Percentiles rank a stretch among this genome's conserved stretches.
Conservation (phyloP, 106 monocot species). For the Alisma plantagoaquatica region DNA sequence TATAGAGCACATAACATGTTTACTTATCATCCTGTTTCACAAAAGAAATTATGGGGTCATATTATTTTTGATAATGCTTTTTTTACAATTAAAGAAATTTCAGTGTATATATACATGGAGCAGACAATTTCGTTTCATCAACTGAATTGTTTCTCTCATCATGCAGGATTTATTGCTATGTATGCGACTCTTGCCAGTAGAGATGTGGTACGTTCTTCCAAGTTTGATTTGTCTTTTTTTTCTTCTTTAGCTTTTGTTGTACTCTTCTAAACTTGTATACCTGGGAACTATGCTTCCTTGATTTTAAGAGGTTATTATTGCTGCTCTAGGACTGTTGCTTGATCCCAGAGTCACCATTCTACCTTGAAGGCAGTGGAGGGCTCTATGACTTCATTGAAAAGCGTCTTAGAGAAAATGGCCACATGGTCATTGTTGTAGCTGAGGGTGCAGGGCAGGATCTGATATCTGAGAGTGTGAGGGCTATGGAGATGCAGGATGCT, state of each 20-base stretch:
- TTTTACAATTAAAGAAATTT: not conserved
- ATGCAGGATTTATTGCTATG: conserved; percentile 27
- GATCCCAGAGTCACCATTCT: conserved; percentile 31
- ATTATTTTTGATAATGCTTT: too few relatives aligned
- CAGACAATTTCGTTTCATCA: not conserved
- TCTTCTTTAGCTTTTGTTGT: not conserved
- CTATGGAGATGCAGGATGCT: conserved; percentile 50
- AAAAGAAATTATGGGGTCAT: too few relatives aligned
- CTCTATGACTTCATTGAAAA: conserved; percentile 23
- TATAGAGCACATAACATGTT: too few relatives aligned
- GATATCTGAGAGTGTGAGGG: conserved; percentile 57
- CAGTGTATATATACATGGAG: not conserved
- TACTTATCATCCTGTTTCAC: too few relatives aligned
- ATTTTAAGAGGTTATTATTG: not conserved
- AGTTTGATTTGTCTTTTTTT: not conserved
- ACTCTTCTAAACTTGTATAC: not conserved
- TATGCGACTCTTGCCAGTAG: conserved; percentile 30
- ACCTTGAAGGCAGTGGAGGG: conserved; percentile 17
- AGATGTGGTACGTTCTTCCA: conserved; percentile 14
- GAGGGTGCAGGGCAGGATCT: conserved; percentile 95
- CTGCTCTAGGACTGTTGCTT: conserved; percentile 26
- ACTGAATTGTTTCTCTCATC: not conserved
- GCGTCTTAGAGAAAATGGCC: conserved; percentile 26
- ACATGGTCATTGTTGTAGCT: conserved; percentile 90
- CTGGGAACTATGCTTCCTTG: not conserved